Percentiles rank a stretch among this genome's conserved stretches.
These are phyloP conservation scores for Hypoxylon sp. DNA, from an alignment of 2,329 filamentous ascomycete genomes.

Conservation along the genomic window DNA sequence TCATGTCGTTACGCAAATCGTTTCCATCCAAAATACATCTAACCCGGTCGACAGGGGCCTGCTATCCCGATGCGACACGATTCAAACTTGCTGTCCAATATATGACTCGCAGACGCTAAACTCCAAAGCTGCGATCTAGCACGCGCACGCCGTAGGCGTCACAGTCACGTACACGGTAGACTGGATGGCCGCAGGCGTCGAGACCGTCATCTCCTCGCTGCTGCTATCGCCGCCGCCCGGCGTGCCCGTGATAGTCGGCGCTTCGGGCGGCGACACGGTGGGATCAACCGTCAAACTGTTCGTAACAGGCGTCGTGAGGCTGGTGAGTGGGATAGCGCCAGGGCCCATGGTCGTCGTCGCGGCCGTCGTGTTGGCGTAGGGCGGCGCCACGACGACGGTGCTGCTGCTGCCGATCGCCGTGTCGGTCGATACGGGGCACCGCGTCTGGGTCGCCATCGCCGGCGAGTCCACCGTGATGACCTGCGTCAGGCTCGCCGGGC, in stretches of 20 bases:
- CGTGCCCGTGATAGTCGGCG: constrained; percentile 13
- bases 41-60: neutral
- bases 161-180: constrained; percentile 6
- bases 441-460: constrained; percentile 20
- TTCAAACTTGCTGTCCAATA: neutral
- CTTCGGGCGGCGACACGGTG: constrained; percentile 14
- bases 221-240: neutral
- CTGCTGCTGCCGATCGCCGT: constrained; percentile 2
- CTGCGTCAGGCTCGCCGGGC: constrained; percentile 38
- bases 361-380: constrained; percentile 16
- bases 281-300: constrained; percentile 23
- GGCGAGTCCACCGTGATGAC: constrained; percentile 38
- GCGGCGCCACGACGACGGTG: neutral
- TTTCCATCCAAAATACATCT: neutral
- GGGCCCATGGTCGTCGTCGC: constrained; percentile 1
- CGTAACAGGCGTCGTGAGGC: constrained; percentile 33
- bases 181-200: neutral
- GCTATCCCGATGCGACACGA: neutral
- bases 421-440: constrained; percentile 18
- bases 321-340: constrained; percentile 28
- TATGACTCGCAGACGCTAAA: neutral
- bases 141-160: neutral
- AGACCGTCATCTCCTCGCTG: neutral
- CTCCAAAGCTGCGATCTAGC: neutral
- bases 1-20: neutral